Percentiles rank a stretch among this genome's conserved stretches.
Conservation (phyloP, 1,284 basidiomycete genomes). For the Boletus sp. region DNA sequence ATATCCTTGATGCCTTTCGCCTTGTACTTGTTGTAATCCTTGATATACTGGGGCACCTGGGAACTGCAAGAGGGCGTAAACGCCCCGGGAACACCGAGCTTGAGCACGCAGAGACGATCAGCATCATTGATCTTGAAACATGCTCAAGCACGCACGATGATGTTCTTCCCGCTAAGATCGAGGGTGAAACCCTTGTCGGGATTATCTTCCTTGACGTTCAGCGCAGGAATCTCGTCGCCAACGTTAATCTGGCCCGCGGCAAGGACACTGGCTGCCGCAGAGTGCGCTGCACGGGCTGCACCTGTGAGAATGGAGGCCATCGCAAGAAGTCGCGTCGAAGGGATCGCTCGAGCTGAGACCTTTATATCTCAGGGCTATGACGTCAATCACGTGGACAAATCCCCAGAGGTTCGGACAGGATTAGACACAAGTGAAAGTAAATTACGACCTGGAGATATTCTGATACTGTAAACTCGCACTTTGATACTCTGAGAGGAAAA, state of each 20-base stretch:
- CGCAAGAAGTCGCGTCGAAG: too few relatives aligned
- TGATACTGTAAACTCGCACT: slow-evolving; percentile 69
- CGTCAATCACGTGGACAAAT: slow-evolving; percentile 9
- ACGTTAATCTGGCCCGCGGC: slow-evolving; percentile 45
- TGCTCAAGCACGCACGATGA: slow-evolving; percentile 53
- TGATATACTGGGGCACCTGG: slow-evolving; percentile 54
- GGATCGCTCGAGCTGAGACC: too few relatives aligned
- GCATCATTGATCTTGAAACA: neutral
- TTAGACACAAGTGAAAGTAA: neutral
- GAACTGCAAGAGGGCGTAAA: slow-evolving; percentile 42
- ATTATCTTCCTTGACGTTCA: slow-evolving; percentile 56
- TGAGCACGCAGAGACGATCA: neutral
- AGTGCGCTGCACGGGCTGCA: slow-evolving; percentile 51
- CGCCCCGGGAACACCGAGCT: slow-evolving; percentile 47
- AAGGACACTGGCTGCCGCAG: slow-evolving; percentile 48
- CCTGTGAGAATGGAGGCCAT: slow-evolving; percentile 49
- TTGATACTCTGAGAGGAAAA: slow-evolving; percentile 75
- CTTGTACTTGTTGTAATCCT: slow-evolving; percentile 47
- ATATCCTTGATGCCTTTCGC: slow-evolving; percentile 52
- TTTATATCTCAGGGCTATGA: slow-evolving; percentile 11
- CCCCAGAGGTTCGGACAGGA: too few relatives aligned
- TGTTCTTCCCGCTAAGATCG: slow-evolving; percentile 59
- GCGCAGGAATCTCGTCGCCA: slow-evolving; percentile 45
- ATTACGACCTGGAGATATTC: slow-evolving; percentile 65
- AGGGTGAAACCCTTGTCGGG: slow-evolving; percentile 49